phyloP scores from a whole-genome alignment of 2,329 filamentous ascomycete species.

The Chaetomium olivaceum region DNA sequence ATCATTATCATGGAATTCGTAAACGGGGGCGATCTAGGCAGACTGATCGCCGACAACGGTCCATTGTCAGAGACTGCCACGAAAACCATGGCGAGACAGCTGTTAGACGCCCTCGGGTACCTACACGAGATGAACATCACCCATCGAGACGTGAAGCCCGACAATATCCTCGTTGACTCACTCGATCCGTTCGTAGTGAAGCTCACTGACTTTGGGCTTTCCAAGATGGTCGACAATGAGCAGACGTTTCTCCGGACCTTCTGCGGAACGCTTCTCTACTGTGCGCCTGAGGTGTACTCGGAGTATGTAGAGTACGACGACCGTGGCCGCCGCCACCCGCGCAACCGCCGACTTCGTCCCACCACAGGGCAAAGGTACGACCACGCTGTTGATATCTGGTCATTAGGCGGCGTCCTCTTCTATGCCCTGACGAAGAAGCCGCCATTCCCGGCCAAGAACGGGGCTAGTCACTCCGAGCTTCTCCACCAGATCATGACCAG shows the following conservation, averaged over 20 bases:
- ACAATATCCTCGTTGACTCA: constrained; percentile 87
- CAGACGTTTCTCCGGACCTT: constrained; percentile 95
- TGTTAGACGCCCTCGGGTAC: constrained; percentile 81
- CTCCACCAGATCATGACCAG: constrained; percentile 84
- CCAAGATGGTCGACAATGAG: constrained; percentile 87
- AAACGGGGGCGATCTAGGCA: constrained; percentile 77
- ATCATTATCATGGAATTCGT: constrained; percentile 98
- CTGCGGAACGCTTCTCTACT: constrained; percentile 93
- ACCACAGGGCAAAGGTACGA: constrained; percentile 69
- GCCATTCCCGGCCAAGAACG: constrained; percentile 77
- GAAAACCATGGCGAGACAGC: constrained; percentile 71
- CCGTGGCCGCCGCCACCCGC: constrained; percentile 61
- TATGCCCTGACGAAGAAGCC: constrained; percentile 77
- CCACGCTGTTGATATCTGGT: constrained; percentile 95
- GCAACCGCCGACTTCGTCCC: constrained; percentile 62
- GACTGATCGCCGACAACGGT: constrained; percentile 63
- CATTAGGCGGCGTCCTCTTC: constrained; percentile 87
- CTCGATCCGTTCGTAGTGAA: constrained; percentile 78
- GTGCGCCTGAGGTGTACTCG: constrained; percentile 93
- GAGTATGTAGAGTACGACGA: constrained; percentile 69
- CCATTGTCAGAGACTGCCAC: constrained; percentile 67
- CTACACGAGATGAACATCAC: constrained; percentile 87
- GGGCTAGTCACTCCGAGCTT: constrained; percentile 76
- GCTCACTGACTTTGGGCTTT: constrained; percentile 93
- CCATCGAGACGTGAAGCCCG: constrained; percentile 97